Base-by-base conservation (phyloP, 345 rosid genomes). In the Brassica rapa region DNA sequence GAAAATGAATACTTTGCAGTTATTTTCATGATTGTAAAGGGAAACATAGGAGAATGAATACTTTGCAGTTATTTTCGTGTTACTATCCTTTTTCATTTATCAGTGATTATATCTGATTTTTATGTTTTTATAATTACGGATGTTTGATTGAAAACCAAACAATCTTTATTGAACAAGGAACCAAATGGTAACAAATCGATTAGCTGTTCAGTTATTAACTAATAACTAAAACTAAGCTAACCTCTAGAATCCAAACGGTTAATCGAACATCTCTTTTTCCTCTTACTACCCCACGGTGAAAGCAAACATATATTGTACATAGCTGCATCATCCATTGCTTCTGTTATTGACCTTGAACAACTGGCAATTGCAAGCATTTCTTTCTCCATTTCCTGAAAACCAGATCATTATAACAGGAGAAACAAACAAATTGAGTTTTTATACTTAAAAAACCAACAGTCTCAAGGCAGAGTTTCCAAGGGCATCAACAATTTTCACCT, bases 241-340 rank as follows among this genome's bases (percentile, higher is more conserved):
- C 9, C 69, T 21, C 53, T 59, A 39, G 35, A 57, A 16, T n/a
- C 46, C 67, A n/a, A 15, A n/a, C 43, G 6, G 66, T 15, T 62
- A 30, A 25, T 19, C 19, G 5, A 1, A 0, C 6, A 49, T 49
- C 19, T 46, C 4, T 49, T 16, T 4, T 63, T 65, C 9, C 64
- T 76, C 64, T 79, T 84, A 62, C 76, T 75, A 27, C 70, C 74
- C 64, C 37, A 33, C 8, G 11, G 11, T 37, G 43, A 37, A 37
- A 8, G 16, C 55, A 66, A 66, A 66, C 32, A 41, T 6, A 21
- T 63, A 25, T 39, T 30, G 43, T 96, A 86, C 62, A 96, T 78
- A 78, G 94, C 96, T 61, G 85, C 88, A 84, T 96, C 91, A 60
- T 93, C 89, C 99, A 96, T 91, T 62, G 83, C 65, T 39, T 79